Evolutionary conservation across 495 filamentous ascomycete genomes (phyloP).

Genomic region (Penicillium riverlandense): DNA sequence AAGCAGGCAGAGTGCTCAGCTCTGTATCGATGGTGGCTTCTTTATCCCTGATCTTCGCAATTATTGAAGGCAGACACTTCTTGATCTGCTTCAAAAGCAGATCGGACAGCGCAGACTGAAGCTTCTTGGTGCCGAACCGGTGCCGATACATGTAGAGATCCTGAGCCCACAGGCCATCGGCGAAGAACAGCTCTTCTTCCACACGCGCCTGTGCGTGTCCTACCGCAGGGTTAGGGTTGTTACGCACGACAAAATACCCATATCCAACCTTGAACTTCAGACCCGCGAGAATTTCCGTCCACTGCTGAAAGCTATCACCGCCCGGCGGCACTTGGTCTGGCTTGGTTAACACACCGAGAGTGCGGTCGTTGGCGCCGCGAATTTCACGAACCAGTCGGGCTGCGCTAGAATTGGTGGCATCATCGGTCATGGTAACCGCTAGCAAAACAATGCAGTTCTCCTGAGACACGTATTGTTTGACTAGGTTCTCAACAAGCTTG

Average conservation of each 20-base stretch:
- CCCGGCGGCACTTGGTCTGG: slow-evolving; percentile 54
- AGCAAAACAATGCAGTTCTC: slow-evolving; percentile 65
- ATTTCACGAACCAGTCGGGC: slow-evolving; percentile 51
- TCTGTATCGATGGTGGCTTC: slow-evolving; percentile 38
- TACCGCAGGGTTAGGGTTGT: slow-evolving; percentile 43
- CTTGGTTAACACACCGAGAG: slow-evolving; percentile 74
- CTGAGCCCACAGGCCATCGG: slow-evolving; percentile 35
- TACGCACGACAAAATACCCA: slow-evolving; percentile 60
- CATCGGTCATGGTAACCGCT: slow-evolving; percentile 66
- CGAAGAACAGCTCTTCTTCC: slow-evolving; percentile 57
- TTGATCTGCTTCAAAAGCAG: slow-evolving; percentile 51
- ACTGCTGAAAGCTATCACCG: slow-evolving; percentile 41
- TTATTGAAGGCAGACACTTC: slow-evolving; percentile 52
- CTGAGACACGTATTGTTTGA: slow-evolving; percentile 56
- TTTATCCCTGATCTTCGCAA: slow-evolving; percentile 46
- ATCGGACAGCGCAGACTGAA: slow-evolving; percentile 47
- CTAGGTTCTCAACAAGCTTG: slow-evolving; percentile 58
- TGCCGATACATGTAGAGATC: slow-evolving; percentile 38
- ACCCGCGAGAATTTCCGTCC: slow-evolving; percentile 52
- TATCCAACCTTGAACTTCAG: slow-evolving; percentile 48
- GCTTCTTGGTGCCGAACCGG: slow-evolving; percentile 50
- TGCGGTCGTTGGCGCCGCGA: slow-evolving; percentile 49
- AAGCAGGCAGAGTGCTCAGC: slow-evolving; percentile 46
- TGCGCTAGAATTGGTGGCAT: slow-evolving; percentile 65
- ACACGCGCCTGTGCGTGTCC: slow-evolving; percentile 45